phyloP scores from a whole-genome alignment of 208 protist genomes.

The Wallacemonas sp. region DNA sequence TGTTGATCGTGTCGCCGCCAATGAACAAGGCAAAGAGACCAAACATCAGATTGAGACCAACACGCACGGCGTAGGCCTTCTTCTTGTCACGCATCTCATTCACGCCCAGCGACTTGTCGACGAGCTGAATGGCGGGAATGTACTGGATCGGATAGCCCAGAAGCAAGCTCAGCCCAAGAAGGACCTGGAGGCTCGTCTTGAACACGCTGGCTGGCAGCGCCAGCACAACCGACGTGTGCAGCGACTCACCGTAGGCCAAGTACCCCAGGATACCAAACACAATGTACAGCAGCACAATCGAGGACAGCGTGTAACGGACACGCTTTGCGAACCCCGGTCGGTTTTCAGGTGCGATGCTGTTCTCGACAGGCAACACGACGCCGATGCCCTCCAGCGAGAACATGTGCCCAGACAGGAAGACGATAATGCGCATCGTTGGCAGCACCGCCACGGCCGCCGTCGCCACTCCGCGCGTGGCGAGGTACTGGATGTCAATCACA shows the following conservation, averaged over 20 bases:
- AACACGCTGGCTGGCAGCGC: conserved; percentile 48
- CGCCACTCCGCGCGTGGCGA: conserved; percentile 42
- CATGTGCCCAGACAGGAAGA: conserved; percentile 81
- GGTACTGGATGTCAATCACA: conserved; percentile 40
- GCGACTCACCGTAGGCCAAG: conserved; percentile 60
- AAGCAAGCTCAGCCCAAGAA: conserved; percentile 69
- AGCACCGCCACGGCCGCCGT: conserved; percentile 28
- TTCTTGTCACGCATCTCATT: conserved; percentile 23
- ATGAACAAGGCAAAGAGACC: conserved; percentile 54
- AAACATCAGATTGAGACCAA: conserved; percentile 55
- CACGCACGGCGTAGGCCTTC: conserved; percentile 46
- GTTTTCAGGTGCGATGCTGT: conserved; percentile 58
- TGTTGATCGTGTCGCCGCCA: conserved; percentile 71
- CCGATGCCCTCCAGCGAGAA: conserved; percentile 82
- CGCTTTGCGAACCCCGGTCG: conserved; percentile 37
- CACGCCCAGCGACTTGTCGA: conserved; percentile 60
- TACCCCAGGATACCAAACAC: conserved; percentile 73
- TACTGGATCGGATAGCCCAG: conserved; percentile 82
- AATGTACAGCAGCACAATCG: conserved; percentile 64
- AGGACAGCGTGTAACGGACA: conserved; percentile 55
- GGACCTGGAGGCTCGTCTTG: conserved; percentile 49
- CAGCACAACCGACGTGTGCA: conserved; percentile 71
- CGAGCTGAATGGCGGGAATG: conserved; percentile 80
- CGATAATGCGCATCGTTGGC: conserved; percentile 44
- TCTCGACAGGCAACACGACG: conserved; percentile 76